These are phyloP conservation scores for Lactarius vividus DNA, from an alignment of 768 basidiomycete genomes.

Conservation along the genomic window DNA sequence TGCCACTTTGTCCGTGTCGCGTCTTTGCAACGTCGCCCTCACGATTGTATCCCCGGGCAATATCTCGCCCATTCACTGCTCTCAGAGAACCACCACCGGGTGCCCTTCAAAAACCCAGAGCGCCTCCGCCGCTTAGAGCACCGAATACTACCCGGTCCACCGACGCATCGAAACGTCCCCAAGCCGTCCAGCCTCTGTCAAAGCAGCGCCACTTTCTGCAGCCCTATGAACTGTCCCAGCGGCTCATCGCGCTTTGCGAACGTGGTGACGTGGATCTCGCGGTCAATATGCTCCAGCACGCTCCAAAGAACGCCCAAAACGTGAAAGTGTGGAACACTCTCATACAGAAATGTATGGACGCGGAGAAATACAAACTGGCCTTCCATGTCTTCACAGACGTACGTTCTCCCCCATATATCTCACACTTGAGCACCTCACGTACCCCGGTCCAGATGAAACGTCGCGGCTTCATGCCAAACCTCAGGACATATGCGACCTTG, in stretches of 20 bases:
- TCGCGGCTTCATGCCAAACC: conserved; percentile 68
- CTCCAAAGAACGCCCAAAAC: conserved; percentile 74
- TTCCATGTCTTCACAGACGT: conserved; percentile 73
- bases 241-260: conserved; percentile 58
- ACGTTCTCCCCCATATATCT: conserved; percentile 25
- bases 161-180: neutral
- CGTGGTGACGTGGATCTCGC: conserved; percentile 59
- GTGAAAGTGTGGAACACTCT: conserved; percentile 76
- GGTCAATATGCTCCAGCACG: conserved; percentile 59
- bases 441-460: conserved; percentile 68
- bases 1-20: neutral
- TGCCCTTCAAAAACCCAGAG: neutral
- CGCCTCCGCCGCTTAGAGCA: neutral
- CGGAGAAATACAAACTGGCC: conserved; percentile 53
- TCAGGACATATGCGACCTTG: conserved; percentile 67
- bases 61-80: neutral
- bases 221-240: conserved; percentile 58
- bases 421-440: neutral
- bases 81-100: neutral
- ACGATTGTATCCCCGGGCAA: neutral
- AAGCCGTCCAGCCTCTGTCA: neutral
- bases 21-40: conserved; percentile 6
- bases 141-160: neutral
- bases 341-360: conserved; percentile 62
- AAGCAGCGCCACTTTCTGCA: conserved; percentile 36